A percentile compares a stretch with the other conserved stretches of the same genome.
Evolutionary conservation across 208 protist genomes (phyloP).

Genomic region (Acanthamoeba rhysodes): DNA sequence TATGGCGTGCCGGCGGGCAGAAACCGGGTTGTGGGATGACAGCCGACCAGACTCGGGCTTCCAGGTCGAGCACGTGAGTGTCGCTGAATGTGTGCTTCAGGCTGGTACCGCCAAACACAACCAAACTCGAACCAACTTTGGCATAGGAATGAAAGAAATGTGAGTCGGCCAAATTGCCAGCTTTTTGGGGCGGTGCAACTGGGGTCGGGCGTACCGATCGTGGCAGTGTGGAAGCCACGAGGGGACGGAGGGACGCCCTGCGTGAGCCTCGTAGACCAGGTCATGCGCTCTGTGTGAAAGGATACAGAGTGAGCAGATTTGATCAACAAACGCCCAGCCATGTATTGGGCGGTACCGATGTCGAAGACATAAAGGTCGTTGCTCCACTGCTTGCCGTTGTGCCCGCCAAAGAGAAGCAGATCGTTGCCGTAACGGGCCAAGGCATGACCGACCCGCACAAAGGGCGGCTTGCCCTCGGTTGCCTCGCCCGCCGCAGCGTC

Average conservation of each 20-base stretch:
- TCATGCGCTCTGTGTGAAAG: neutral
- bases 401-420: slow-evolving; percentile 29
- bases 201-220: neutral
- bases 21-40: neutral
- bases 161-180: too few relatives aligned
- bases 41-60: neutral
- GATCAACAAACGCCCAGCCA: too few relatives aligned
- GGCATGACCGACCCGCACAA: neutral
- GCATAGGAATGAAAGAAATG: too few relatives aligned
- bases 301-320: too few relatives aligned
- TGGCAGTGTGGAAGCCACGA: neutral
- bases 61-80: slow-evolving; percentile 8
- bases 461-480: neutral
- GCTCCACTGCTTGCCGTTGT: neutral
- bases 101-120: slow-evolving; percentile 5
- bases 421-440: neutral
- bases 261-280: neutral
- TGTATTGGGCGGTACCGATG: neutral
- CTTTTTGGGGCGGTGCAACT: neutral
- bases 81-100: neutral
- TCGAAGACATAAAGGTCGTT: neutral
- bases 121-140: neutral
- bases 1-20: neutral
- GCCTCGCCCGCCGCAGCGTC: neutral
- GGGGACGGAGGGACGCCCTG: neutral